These are phyloP conservation scores for Kwoniella shivajii DNA, from an alignment of 1,284 basidiomycete genomes.

Conservation along the genomic window DNA sequence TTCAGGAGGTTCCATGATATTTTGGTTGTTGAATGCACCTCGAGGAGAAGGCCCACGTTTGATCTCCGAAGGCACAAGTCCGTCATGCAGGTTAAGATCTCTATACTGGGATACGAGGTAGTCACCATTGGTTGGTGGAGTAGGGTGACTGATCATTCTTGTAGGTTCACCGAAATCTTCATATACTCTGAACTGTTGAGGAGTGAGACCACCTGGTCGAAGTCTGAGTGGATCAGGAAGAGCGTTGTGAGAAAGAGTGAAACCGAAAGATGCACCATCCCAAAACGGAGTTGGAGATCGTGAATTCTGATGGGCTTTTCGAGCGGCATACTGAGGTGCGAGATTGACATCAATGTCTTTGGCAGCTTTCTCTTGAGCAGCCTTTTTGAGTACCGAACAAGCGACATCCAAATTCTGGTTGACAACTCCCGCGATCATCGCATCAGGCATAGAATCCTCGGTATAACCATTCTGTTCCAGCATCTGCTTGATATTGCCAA, in stretches of 20 bases:
- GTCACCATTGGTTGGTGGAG: slow-evolving; percentile 26
- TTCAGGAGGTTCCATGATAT: slow-evolving; percentile 31
- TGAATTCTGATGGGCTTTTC: slow-evolving; percentile 80
- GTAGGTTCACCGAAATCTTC: slow-evolving; percentile 79
- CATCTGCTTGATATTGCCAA: slow-evolving; percentile 80
- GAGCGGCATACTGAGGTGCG: slow-evolving; percentile 73
- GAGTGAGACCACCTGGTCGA: slow-evolving; percentile 77
- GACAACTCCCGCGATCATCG: slow-evolving; percentile 73
- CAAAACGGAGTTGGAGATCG: slow-evolving; percentile 70
- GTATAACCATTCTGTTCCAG: slow-evolving; percentile 82
- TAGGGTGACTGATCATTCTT: slow-evolving; percentile 33
- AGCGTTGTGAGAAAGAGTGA: slow-evolving; percentile 72
- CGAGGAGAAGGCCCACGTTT: slow-evolving; percentile 39
- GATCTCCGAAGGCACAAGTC: slow-evolving; percentile 35
- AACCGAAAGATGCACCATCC: slow-evolving; percentile 70
- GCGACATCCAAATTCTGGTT: slow-evolving; percentile 93
- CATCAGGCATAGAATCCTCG: slow-evolving; percentile 63
- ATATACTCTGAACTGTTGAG: slow-evolving; percentile 85
- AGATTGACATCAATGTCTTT: slow-evolving; percentile 95
- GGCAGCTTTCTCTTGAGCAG: slow-evolving; percentile 94
- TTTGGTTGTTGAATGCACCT: slow-evolving; percentile 24
- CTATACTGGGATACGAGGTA: slow-evolving; percentile 31
- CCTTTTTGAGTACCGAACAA: slow-evolving; percentile 93
- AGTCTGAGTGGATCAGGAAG: slow-evolving; percentile 90
- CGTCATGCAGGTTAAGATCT: slow-evolving; percentile 30